Evolutionary conservation across 1,284 basidiomycete species (phyloP), one percentile per base, ranked within the genome.

Genomic region (Earliella scabrosa): DNA sequence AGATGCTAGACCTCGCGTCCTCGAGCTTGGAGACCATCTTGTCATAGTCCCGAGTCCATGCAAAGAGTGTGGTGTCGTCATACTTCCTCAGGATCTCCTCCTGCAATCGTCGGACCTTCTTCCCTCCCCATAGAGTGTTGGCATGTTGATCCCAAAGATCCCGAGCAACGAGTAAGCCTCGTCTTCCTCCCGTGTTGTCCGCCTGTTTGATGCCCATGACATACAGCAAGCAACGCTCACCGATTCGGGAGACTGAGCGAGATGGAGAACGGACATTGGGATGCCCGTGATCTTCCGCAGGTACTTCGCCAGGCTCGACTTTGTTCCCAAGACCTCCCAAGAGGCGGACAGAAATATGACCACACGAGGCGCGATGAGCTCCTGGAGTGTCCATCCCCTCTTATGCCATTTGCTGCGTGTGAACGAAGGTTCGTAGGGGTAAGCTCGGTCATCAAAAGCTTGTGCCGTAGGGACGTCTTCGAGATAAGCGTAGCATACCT

Each of bases 401-500:
- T 3, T 32, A 21, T 41, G 39, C 48, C 50, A 51, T 13, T 27
- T 9, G 16, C 38, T 32, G 21, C 14, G 4, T n/a, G 29, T 32
- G 32, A 51, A 51, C 3, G 11, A 0, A 4, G 50, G 35, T 2
- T 9, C 23, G 4, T 34, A 18, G n/a, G 34, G n/a, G 3, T 32
- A 32, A 32, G 31, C 31, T 32, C 31, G n/a, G n/a, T n/a, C n/a
- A n/a, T 16, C 7, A 3, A 31, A 39, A 9, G 24, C 41, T 16
- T 11, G 31, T 7, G 14, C 23, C 23, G 38, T 29, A 14, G 21
- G 31, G 8, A 51, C 50, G 11, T 51, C 50, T 14, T 34, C 40
- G 9, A 51, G 40, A 27, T 34, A 51, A 4, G 40, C 50, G 39
- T 41, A 50, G 39, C 49, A 50, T 10, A 50, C 39, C 38, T 43